Percentiles rank a stretch among this genome's conserved stretches.
phyloP scores from a whole-genome alignment of 2,329 filamentous ascomycete genomes.

The Scorias spongiosa region DNA sequence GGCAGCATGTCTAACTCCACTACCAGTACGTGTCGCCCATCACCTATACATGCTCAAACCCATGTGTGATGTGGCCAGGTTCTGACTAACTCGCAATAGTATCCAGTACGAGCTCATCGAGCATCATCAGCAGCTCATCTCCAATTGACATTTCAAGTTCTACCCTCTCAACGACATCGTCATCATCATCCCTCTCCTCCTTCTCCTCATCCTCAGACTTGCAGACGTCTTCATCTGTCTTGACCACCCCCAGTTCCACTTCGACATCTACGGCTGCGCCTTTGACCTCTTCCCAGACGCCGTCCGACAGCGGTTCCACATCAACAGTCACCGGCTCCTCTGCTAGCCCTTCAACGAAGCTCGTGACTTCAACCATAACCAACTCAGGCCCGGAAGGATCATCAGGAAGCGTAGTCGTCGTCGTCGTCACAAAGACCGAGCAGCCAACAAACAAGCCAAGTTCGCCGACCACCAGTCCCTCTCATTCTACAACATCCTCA shows the following conservation, averaged over 20 bases:
- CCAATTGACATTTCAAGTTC: slow-evolving; percentile 5
- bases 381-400: slow-evolving; percentile 4
- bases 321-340: slow-evolving; percentile 9
- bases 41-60: too few relatives aligned
- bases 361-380: slow-evolving; percentile 12
- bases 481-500: slow-evolving; percentile 7
- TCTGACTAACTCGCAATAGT: too few relatives aligned
- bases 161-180: slow-evolving; percentile 6
- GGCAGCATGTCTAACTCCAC: too few relatives aligned
- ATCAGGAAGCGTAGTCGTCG: slow-evolving; percentile 6
- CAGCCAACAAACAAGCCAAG: not conserved
- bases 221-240: slow-evolving; percentile 1
- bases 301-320: slow-evolving; percentile 1
- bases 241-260: slow-evolving; percentile 1
- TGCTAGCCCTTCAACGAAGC: slow-evolving; percentile 7
- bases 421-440: slow-evolving; percentile 8
- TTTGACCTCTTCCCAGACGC: slow-evolving; percentile 5
- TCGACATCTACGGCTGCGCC: slow-evolving; percentile 4
- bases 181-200: slow-evolving; percentile 2
- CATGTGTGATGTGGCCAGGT: too few relatives aligned
- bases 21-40: too few relatives aligned
- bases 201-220: slow-evolving; percentile 3
- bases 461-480: not conserved
- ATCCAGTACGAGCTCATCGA: not conserved
- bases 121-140: not conserved